A percentile compares a stretch with the other conserved stretches of the same genome.
Conservation (phyloP, 2,329 filamentous ascomycete genomes). For the Hymenoscyphus occultus region DNA sequence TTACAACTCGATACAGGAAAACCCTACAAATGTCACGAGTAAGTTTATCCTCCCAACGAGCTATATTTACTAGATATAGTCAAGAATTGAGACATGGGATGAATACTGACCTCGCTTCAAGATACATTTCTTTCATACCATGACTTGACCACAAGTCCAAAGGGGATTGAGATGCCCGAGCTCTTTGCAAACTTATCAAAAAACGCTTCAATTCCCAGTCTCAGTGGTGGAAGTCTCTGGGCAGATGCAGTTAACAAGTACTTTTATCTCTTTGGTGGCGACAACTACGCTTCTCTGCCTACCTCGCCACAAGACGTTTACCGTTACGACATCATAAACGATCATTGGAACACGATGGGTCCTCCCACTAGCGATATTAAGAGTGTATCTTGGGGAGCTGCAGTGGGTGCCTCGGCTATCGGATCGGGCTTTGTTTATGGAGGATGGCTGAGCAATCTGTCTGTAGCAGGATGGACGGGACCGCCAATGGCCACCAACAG, state of each 20-base stretch:
- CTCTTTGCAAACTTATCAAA: constrained; percentile 58
- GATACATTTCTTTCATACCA: constrained; percentile 56
- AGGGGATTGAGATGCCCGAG: constrained; percentile 44
- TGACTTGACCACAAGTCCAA: constrained; percentile 47
- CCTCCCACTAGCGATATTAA: constrained; percentile 40
- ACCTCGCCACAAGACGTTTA: constrained; percentile 48
- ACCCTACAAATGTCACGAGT: constrained; percentile 56
- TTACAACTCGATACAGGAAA: constrained; percentile 49
- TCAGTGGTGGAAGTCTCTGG: constrained; percentile 53
- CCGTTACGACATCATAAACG: constrained; percentile 54
- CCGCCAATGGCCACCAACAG: constrained; percentile 47
- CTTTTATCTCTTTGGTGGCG: constrained; percentile 61
- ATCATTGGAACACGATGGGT: constrained; percentile 53
- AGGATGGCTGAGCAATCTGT: constrained; percentile 57
- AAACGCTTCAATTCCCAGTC: constrained; percentile 52
- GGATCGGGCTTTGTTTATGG: constrained; percentile 61
- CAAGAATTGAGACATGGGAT: neutral
- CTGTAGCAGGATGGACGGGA: constrained; percentile 50
- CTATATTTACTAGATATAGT: neutral
- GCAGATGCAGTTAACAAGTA: constrained; percentile 59
- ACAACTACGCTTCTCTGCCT: constrained; percentile 46
- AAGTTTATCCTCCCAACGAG: constrained; percentile 31
- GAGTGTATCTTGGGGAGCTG: constrained; percentile 55
- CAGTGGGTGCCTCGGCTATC: constrained; percentile 50
- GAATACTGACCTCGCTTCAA: constrained; percentile 27